Conservation (phyloP, 1,284 basidiomycete genomes). For the Phellopilus nigrolimitatus region DNA sequence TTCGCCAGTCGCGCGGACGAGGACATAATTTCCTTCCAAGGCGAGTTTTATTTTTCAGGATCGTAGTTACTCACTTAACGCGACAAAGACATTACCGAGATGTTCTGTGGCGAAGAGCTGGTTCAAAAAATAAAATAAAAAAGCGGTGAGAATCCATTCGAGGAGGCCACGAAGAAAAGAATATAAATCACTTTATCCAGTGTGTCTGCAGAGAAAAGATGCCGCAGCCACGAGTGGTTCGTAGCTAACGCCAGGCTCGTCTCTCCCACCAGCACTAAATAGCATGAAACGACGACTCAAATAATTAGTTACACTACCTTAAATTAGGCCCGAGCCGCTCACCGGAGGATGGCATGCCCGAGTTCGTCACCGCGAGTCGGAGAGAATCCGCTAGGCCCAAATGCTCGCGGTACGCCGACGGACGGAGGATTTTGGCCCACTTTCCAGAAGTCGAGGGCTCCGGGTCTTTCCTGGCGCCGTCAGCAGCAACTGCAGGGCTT, state of each 20-base stretch:
- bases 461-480: too few species aligned
- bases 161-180: not conserved
- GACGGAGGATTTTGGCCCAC: not conserved
- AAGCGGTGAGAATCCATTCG: not conserved
- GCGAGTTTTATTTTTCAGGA: too few species aligned
- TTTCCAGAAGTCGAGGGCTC: too few species aligned
- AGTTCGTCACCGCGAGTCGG: constrained; percentile 12
- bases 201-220: constrained; percentile 8
- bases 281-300: too few species aligned
- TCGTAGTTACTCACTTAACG: too few species aligned
- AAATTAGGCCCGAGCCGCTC: too few species aligned
- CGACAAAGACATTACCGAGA: constrained; percentile 7
- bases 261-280: constrained; percentile 12
- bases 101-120: constrained; percentile 18
- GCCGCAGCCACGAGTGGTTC: constrained; percentile 11
- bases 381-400: constrained; percentile 10
- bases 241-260: constrained; percentile 12
- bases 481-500: too few species aligned
- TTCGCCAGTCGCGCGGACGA: constrained; percentile 38
- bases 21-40: constrained; percentile 36
- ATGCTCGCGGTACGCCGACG: constrained; percentile 11
- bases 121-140: not conserved
- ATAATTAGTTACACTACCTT: too few species aligned
- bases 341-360: constrained; percentile 8
- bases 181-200: constrained; percentile 11